Base-by-base conservation (phyloP, 2,329 filamentous ascomycete genomes). In the Aspergillus pseudoviridinutans region DNA sequence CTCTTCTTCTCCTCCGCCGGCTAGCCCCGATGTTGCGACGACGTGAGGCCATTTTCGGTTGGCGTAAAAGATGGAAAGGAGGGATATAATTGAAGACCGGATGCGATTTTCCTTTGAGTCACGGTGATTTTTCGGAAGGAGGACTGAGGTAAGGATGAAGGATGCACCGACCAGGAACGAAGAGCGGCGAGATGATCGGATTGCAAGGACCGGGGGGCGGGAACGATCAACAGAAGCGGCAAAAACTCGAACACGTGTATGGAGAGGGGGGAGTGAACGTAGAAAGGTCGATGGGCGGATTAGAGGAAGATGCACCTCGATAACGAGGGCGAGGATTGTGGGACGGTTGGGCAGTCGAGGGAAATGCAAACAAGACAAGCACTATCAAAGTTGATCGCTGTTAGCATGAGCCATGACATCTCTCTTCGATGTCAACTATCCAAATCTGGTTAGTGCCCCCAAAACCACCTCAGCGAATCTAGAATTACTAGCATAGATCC, bases 1-100 rank as follows among this genome's bases (percentile, higher is more conserved):
- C 76, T 57, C 71, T 70, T 57, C 71, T 70, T 59, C 76, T 72
- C 65, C 74, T 71, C 59, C 78, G 72, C 62, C 78, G 73, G 64
- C 78, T 78, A 51, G 75, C 71, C 58, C 76, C 73, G 56, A 79
- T 75, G 54, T 76, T 73, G 66, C 72, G 76, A 67, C 73, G 72
- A 66, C 70, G 73, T 56, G 72, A 72, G 66, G 74, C 76, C 78
- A 80, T 80, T 60, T 47, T n/a, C 38, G 59, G 58, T 50, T 32
- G 50, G 24, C 38, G 47, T 53, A 49, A 9, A 4, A 35, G 42
- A 46, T 42, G 46, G 22, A 47, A 52, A 49, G 42, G 50, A 27
- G 44, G 50, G 9, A 35, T 35, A 22, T 29, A 50, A 57, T 35
- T 32, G 29, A 49, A 49, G 14, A 27, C 24, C 41, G 49, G 49